phyloP scores from a whole-genome alignment of 1,284 basidiomycete species.

The Quambalaria eucalypti region DNA sequence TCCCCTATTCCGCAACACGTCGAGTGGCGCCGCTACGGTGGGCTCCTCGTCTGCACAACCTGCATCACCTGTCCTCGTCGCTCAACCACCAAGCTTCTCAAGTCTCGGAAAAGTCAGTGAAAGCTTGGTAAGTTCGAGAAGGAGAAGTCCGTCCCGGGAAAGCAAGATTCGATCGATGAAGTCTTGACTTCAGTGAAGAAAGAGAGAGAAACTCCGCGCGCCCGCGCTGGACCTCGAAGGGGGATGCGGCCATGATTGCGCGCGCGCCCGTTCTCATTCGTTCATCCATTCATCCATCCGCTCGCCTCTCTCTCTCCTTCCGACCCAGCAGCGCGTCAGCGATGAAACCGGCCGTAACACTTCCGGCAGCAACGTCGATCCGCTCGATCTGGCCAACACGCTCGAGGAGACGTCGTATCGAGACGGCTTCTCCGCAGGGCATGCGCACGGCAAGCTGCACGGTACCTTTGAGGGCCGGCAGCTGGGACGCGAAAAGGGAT shows the following conservation, averaged over 20 bases:
- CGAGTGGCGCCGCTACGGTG: not conserved
- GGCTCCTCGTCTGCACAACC: not conserved
- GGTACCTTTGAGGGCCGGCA: constrained; percentile 86
- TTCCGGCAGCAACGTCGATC: too few relatives aligned
- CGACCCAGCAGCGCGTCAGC: too few relatives aligned
- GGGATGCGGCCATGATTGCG: too few relatives aligned
- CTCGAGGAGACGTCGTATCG: constrained; percentile 56
- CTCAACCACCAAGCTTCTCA: not conserved
- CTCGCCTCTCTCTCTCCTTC: constrained; percentile 12
- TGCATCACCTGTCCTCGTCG: not conserved
- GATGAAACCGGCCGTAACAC: too few relatives aligned
- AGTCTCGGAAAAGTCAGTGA: constrained; percentile 21
- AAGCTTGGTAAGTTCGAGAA: constrained; percentile 12
- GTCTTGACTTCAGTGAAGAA: too few relatives aligned
- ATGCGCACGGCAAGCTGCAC: constrained; percentile 74
- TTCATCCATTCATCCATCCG: constrained; percentile 11
- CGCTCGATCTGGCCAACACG: constrained; percentile 23
- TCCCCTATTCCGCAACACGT: constrained; percentile 24
- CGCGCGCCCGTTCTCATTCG: too few relatives aligned
- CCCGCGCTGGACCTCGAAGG: too few relatives aligned
- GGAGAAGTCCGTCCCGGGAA: too few relatives aligned
- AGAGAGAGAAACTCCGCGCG: too few relatives aligned
- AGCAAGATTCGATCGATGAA: too few relatives aligned
- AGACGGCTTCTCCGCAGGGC: constrained; percentile 66
- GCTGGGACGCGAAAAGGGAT: constrained; percentile 80